Base-by-base conservation (phyloP, 1,284 basidiomycete species). In the Rhodotorula sp. region DNA sequence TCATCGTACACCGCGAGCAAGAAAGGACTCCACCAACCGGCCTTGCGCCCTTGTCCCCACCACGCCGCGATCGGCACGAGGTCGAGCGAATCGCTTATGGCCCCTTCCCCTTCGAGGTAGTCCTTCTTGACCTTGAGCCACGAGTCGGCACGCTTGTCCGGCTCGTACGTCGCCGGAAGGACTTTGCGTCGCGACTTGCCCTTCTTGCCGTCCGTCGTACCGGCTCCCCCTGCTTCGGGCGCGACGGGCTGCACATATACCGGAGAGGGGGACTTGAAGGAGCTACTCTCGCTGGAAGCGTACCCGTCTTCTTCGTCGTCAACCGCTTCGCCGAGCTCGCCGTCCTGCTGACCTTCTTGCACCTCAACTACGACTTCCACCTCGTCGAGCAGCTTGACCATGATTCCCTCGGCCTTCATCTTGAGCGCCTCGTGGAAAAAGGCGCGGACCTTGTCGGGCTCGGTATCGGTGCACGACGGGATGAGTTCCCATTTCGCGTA, bases 41-140 rank as follows among this genome's bases (percentile, higher is more conserved):
- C 89, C 81, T 96, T 97, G 48, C 93, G 83, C n/a, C 94, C 94
- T 80, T 89, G 90, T 56, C 94, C 94, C 82, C 95, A 88, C 92
- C 91, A 95, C 26, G 90, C 91, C 49, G 88, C 91, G 69, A 91
- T 85, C 5, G 90, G 90, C n/a, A 91, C 85, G 61, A 85, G 79
- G 70, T 85, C 84, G 44, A 85, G 80, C 51, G 82, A 83, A 72
- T 85, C 84, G 22, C 85, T 85, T 22, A 85, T 30, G 8, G 48
- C 60, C 22, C 30, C 48, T 4, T 51, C 77, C 44, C 59, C 81
- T 80, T 72, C 82, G 79, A 46, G 81, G 79, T 89, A 90, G 78
- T 89, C 88, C 78, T 91, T 91, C 82, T 95, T 95, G 61, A 93
- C 85, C 79, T 93, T 92, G 71, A 91, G 80, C 81, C 81, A 82